Conservation (phyloP, 306 rosid genomes). For the Cyclanthera cordifolia region DNA sequence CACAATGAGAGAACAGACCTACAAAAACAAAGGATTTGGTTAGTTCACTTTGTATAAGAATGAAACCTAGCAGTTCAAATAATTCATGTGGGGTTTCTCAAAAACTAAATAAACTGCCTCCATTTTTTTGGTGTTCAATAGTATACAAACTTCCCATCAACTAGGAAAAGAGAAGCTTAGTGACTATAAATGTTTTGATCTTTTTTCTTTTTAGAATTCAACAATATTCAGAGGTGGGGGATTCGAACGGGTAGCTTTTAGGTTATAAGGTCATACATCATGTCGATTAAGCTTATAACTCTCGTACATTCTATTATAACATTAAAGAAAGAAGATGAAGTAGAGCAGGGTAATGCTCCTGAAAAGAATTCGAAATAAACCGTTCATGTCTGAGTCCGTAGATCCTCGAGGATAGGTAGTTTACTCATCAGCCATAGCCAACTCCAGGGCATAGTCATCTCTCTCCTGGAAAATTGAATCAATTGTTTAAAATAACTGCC, state of each 20-base stretch:
- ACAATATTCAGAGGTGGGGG: no score
- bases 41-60: not conserved
- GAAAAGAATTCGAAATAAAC: not conserved
- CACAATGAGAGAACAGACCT: slow-evolving; percentile 1
- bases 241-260: no score
- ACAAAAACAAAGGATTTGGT: not conserved
- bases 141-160: not conserved
- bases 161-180: not conserved
- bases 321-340: not conserved
- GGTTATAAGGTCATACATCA: no score
- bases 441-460: slow-evolving; percentile 95
- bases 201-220: no score
- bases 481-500: slow-evolving; percentile 15
- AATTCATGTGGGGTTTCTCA: not conserved
- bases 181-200: not conserved
- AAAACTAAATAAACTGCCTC: not conserved
- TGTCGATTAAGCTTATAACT: no score
- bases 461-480: slow-evolving; percentile 56
- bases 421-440: slow-evolving; percentile 90
- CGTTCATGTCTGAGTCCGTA: not conserved
- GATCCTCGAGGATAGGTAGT: not conserved
- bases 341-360: no score
- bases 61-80: not conserved
- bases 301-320: not conserved
- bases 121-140: not conserved